Base-by-base conservation (phyloP, 108 stramenopile species). In the Cyclostephanos invisitatus region DNA sequence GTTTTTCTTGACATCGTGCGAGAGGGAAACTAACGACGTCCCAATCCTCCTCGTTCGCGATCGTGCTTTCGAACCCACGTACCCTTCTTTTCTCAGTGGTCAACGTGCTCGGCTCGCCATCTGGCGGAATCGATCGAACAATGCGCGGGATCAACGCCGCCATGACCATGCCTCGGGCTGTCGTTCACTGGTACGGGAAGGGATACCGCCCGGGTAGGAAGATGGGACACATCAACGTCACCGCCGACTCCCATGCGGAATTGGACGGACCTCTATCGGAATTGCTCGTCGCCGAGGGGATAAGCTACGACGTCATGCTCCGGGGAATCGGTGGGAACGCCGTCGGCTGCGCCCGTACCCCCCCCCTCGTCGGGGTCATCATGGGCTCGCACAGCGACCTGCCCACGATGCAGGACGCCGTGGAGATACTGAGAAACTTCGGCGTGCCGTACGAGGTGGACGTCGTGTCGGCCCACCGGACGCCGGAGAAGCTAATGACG, bases 371-470 rank as follows among this genome's bases (percentile, higher is more conserved):
- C 29, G 97, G 96, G 18, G 84, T 99, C 40, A 98, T 99, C 64
- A 99, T 99, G 98, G 98, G 98, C 60, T 90, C 89, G 56, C 96
- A 98, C 60, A 95, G 94, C 58, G 99, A 99, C 79, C 85, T 99
- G 46, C 98, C 98, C 15, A 94, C 95, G 20, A 98, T 99, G 99
- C 83, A 90, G 69, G 96, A 92, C 22, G 95, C 96, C 22, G 85
- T 88, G 5, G 91, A 96, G 20, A 80, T 98, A 17, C 68, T 98
- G 61, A 87, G 94, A 65, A 70, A 90, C 46, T 98, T 99, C 62
- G 83, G 75, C 20, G 78, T 99, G 29, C 86, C 94, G 2, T 96
- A 91, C 76, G 99, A 99, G 82, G 89, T 98, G 9, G 97, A 97
- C 62, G 97, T 99, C 66, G 98, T 99, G 10, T 95, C 93, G 29